phyloP scores from a whole-genome alignment of 805 yeast genomes.

The Metschnikowia proteae region DNA sequence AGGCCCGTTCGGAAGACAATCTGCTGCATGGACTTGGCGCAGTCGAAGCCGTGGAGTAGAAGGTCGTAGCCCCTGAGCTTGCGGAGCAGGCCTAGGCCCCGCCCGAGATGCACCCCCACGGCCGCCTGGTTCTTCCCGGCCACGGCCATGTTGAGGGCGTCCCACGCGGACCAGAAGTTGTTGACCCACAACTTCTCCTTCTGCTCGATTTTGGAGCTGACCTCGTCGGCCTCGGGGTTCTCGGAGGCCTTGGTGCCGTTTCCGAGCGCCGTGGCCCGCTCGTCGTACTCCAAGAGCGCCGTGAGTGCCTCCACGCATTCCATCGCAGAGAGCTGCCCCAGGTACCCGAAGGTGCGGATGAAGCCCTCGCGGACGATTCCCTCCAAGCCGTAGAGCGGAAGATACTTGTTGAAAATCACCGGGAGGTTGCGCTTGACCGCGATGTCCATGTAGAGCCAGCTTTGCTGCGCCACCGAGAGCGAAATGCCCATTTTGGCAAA shows the following conservation, averaged over 20 bases:
- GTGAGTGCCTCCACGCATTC: conserved; percentile 88
- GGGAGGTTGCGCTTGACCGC: conserved; percentile 71
- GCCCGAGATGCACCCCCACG: conserved; percentile 16
- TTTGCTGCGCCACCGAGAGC: conserved; percentile 80
- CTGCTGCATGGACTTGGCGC: conserved; percentile 80
- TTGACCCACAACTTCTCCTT: conserved; percentile 67
- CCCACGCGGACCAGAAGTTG: conserved; percentile 64
- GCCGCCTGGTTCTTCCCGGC: conserved; percentile 14
- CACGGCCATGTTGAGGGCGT: conserved; percentile 42
- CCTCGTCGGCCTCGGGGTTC: conserved; percentile 21
- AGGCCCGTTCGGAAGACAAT: conserved; percentile 84
- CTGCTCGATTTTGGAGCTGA: conserved; percentile 29
- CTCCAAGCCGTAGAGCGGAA: conserved; percentile 75
- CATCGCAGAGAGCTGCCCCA: conserved; percentile 84
- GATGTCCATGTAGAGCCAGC: conserved; percentile 88
- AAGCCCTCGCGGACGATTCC: conserved; percentile 85
- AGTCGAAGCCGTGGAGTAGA: conserved; percentile 66
- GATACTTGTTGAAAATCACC: conserved; percentile 61
- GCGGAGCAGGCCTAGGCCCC: conserved; percentile 16
- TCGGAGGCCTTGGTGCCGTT: conserved; percentile 17
- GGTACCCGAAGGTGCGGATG: conserved; percentile 78
- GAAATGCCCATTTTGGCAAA: conserved; percentile 97
- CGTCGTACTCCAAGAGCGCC: conserved; percentile 63
- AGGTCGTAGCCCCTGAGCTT: conserved; percentile 47
- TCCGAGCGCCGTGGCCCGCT: conserved; percentile 21